Base-by-base conservation (phyloP, 2,329 filamentous ascomycete species). In the Colletotrichum costaricense region DNA sequence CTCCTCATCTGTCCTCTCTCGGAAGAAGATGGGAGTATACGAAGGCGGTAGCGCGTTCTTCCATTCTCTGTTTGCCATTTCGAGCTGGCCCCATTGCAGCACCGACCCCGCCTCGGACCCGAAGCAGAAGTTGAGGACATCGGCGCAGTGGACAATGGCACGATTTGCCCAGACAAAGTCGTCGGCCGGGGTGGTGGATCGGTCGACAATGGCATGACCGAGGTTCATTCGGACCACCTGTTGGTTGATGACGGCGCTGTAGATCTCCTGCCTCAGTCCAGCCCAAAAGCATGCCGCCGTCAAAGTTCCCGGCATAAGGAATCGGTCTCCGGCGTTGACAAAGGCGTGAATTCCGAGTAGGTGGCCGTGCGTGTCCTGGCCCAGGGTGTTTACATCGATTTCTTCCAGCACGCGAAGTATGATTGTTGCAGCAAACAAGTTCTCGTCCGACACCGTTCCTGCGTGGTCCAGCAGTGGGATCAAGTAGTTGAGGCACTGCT, bases 121-220 rank as follows among this genome's bases (percentile, higher is more conserved):
- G 76, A 92, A 92, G 78, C 91, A 93, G 77, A 88, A 91, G 74
- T 91, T 90, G 24, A 93, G 81, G 2, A 92, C 89, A 74, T 92
- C 89, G 26, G 90, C 90, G 65, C 90, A 90, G 76, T 91, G 88
- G 2, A 91, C 86, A 0, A 93, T 86, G 26, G 91, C 89, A n/a
- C 90, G 86, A 78, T 92, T 92, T 2, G 90, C 87, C 89, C 89
- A 91, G 0, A 84, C 84, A 69, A 86, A 87, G 74, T 91, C 89
- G 57, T 86, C 85, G 0, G 85, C 83, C 0, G 84, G 81, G 2
- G 83, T 80, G 8, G 89, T 83, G 0, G 85, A 86, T 16, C 86
- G 84, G 76, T 90, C 87, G 54, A 89, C 84, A 46, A 89, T 85
- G 42, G 81, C 84, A 38, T 75, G 74, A 11, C 85, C 81, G 2